Conservation (phyloP, 352 stramenopile genomes). For the Phytophthora agathidicida region DNA sequence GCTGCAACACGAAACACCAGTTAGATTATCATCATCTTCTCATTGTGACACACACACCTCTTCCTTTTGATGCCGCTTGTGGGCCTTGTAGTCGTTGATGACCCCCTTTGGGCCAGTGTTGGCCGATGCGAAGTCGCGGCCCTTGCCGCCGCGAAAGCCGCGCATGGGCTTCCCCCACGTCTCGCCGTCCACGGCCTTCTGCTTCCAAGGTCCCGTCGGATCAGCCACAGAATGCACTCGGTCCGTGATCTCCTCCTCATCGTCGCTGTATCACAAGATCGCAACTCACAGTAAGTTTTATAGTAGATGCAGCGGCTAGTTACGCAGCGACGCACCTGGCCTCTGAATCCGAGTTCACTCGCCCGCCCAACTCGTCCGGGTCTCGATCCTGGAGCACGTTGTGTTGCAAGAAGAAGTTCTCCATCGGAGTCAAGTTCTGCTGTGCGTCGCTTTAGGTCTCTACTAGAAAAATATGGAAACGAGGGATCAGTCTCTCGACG, state of each 20-base stretch:
- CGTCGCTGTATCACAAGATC: constrained; percentile 32
- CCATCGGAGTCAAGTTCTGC: constrained; percentile 48
- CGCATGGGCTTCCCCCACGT: constrained; percentile 54
- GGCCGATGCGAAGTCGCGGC: constrained; percentile 57
- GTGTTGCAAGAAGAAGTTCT: constrained; percentile 85
- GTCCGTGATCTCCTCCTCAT: constrained; percentile 63
- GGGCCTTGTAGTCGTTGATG: constrained; percentile 81
- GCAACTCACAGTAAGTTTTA: no score
- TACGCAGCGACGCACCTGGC: constrained; percentile 45
- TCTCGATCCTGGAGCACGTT: constrained; percentile 78
- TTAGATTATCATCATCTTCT: background rate
- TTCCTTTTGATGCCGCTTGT: constrained; percentile 67
- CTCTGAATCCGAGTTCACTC: constrained; percentile 74
- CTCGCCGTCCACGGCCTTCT: constrained; percentile 48
- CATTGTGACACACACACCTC: constrained; percentile 38
- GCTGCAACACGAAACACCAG: constrained; percentile 27
- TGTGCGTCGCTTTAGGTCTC: constrained; percentile 18
- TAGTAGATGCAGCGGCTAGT: no score
- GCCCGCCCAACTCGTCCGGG: constrained; percentile 59
- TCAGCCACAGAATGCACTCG: constrained; percentile 74
- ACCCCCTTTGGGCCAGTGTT: constrained; percentile 86
- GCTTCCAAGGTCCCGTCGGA: constrained; percentile 69
- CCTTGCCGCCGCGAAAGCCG: constrained; percentile 28
- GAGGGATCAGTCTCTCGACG: no score
- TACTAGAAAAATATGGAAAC: constrained; percentile 24